Evolutionary conservation across 2,329 filamentous ascomycete species (phyloP).

Genomic region (Emericellopsis cladophorae): DNA sequence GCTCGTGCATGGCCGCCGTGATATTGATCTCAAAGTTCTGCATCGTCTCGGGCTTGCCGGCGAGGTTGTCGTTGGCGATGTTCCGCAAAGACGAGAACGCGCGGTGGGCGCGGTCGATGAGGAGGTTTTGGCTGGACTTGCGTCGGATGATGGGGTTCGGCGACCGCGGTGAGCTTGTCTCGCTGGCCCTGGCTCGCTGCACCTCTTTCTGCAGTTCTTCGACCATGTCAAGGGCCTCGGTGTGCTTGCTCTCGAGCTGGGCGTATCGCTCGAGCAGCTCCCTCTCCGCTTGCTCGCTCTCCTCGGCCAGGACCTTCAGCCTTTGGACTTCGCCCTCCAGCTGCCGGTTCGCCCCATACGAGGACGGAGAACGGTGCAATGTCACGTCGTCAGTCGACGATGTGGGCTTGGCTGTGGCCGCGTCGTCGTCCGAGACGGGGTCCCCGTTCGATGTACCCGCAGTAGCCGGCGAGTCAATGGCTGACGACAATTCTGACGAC

Average conservation of each 20-base stretch:
- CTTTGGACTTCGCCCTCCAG: conserved; percentile 55
- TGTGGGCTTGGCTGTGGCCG: conserved; percentile 30
- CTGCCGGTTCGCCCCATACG: conserved; percentile 18
- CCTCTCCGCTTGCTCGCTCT: conserved; percentile 65
- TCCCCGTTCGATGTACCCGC: conserved; percentile 51
- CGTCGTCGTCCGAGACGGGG: conserved; percentile 22
- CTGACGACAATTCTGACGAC: conserved; percentile 86
- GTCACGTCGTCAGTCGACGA: conserved; percentile 24
- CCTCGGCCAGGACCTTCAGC: conserved; percentile 55
- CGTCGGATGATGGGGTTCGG: conserved; percentile 74
- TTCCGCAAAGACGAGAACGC: conserved; percentile 84
- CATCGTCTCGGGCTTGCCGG: conserved; percentile 68
- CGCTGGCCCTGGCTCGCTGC: conserved; percentile 56
- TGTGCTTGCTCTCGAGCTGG: conserved; percentile 73
- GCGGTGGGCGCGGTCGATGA: conserved; percentile 83
- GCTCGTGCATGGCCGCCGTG: conserved; percentile 83
- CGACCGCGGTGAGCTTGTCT: conserved; percentile 48
- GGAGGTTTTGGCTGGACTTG: conserved; percentile 83
- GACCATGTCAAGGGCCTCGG: conserved; percentile 70
- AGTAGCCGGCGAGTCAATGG: conserved; percentile 60
- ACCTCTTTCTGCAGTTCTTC: conserved; percentile 85
- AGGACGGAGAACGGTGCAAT: conserved; percentile 7
- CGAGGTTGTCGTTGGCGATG: conserved; percentile 77
- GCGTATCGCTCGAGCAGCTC: conserved; percentile 67
- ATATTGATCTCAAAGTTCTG: conserved; percentile 89